These are phyloP conservation scores for Raffaelea deltoideospora DNA, from an alignment of 2,329 filamentous ascomycete genomes.

Conservation along the genomic window DNA sequence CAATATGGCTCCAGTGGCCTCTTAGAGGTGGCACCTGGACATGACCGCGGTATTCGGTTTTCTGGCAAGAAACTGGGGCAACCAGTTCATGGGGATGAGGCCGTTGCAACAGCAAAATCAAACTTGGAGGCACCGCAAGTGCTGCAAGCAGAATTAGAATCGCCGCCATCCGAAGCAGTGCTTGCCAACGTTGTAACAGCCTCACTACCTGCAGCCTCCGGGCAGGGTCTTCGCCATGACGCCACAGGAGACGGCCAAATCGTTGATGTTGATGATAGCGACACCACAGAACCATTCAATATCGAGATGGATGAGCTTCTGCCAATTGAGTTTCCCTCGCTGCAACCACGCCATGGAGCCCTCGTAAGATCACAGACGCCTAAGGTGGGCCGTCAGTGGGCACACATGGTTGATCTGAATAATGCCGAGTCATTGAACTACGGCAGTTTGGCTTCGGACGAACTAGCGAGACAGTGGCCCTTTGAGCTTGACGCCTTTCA, in stretches of 20 bases:
- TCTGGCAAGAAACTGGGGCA: too few relatives aligned
- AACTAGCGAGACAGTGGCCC: slow-evolving; percentile 92
- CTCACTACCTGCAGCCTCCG: too few relatives aligned
- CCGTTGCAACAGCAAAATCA: not conserved
- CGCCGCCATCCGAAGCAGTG: too few relatives aligned
- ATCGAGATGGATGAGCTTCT: slow-evolving; percentile 67
- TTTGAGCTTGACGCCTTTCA: slow-evolving; percentile 98
- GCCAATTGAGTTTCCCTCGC: slow-evolving; percentile 81
- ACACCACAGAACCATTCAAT: slow-evolving; percentile 28
- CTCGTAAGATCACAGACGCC: too few relatives aligned
- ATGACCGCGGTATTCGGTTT: slow-evolving; percentile 64
- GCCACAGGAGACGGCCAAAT: too few relatives aligned
- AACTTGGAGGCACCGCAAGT: too few relatives aligned
- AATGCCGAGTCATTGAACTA: slow-evolving; percentile 92
- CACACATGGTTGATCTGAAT: slow-evolving; percentile 94
- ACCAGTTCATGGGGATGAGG: too few relatives aligned
- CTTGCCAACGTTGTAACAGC: too few relatives aligned
- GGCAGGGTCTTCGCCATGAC: too few relatives aligned
- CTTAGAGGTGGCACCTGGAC: slow-evolving; percentile 68
- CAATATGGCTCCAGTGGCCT: slow-evolving; percentile 64
- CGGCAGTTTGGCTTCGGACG: slow-evolving; percentile 65
- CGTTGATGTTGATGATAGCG: slow-evolving; percentile 5
- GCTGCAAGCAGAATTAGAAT: too few relatives aligned
- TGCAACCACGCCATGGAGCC: slow-evolving; percentile 77
- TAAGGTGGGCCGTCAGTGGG: slow-evolving; percentile 72